Conservation (phyloP, 495 filamentous ascomycete species). For the Immersiella caudata region DNA sequence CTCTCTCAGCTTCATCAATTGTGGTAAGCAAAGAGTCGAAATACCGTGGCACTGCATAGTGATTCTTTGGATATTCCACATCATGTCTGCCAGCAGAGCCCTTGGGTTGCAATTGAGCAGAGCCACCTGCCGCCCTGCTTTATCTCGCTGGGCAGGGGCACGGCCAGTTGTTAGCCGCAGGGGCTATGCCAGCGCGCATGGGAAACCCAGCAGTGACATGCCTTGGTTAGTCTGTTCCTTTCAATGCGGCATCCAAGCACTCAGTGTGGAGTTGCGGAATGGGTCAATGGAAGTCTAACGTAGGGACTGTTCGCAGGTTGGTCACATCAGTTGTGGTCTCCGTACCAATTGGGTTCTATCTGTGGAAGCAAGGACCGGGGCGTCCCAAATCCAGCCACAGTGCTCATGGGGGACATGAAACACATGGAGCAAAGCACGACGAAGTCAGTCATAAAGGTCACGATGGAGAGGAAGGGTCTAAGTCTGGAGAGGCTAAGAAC, state of each 20-base stretch:
- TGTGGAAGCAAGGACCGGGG: constrained; percentile 3
- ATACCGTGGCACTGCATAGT: not conserved
- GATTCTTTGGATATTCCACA: not conserved
- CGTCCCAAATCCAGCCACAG: not conserved
- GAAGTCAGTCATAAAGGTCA: not conserved
- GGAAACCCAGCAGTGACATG: constrained; percentile 21
- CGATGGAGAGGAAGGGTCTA: too few relatives aligned
- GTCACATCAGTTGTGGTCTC: constrained; percentile 27
- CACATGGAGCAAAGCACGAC: not conserved
- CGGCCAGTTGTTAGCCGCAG: constrained; percentile 16
- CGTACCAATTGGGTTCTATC: constrained; percentile 22
- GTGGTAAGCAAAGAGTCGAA: not conserved
- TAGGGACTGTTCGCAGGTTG: constrained; percentile 9
- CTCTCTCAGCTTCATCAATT: not conserved
- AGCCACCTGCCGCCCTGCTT: not conserved
- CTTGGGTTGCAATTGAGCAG: not conserved
- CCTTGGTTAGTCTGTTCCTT: constrained; percentile 25
- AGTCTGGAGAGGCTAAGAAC: too few relatives aligned
- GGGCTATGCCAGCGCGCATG: constrained; percentile 26
- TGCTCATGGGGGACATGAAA: not conserved
- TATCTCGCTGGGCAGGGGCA: not conserved
- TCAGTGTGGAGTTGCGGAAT: not conserved
- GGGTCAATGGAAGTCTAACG: not conserved
- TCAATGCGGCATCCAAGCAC: not conserved
- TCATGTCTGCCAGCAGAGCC: not conserved